phyloP scores from a whole-genome alignment of 2,329 filamentous ascomycete genomes.

The Cercospora janseana region DNA sequence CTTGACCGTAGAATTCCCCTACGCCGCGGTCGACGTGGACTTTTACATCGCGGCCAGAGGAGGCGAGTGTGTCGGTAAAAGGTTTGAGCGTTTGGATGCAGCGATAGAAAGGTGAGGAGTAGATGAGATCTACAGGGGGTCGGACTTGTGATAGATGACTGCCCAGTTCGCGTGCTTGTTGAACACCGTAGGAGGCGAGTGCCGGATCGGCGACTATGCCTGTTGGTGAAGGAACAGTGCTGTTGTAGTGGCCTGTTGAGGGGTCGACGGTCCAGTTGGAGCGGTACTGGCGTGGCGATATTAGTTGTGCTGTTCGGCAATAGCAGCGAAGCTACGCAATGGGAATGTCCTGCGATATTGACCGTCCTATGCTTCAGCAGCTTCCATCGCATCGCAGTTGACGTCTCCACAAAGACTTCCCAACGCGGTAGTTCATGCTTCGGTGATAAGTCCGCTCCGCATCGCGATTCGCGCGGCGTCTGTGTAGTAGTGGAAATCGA shows the following conservation, averaged over 20 bases:
- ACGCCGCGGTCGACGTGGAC: constrained; percentile 45
- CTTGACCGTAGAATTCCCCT: constrained; percentile 87
- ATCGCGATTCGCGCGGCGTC: background rate
- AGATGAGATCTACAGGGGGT: constrained; percentile 72
- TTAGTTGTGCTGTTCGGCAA: background rate
- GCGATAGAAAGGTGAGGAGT: constrained; percentile 82
- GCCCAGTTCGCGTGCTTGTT: constrained; percentile 76
- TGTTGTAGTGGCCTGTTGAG: constrained; percentile 72
- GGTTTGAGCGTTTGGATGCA: constrained; percentile 82
- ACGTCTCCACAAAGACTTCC: background rate
- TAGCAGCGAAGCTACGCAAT: no score
- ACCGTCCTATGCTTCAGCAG: background rate
- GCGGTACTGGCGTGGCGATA: constrained; percentile 65
- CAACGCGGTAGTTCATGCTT: constrained; percentile 6
- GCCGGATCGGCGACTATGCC: constrained; percentile 84
- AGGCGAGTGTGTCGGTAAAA: constrained; percentile 55
- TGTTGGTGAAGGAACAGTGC: constrained; percentile 74
- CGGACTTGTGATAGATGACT: constrained; percentile 60
- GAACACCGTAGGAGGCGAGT: constrained; percentile 80
- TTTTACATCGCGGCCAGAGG: constrained; percentile 20
- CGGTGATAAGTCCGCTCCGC: constrained; percentile 6
- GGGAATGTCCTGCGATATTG: no score
- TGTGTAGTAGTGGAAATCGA: constrained; percentile 22
- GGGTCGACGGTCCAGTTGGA: constrained; percentile 85
- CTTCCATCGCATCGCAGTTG: background rate